phyloP scores from a whole-genome alignment of 73 alveolate species.

The Stentor roeselii region DNA sequence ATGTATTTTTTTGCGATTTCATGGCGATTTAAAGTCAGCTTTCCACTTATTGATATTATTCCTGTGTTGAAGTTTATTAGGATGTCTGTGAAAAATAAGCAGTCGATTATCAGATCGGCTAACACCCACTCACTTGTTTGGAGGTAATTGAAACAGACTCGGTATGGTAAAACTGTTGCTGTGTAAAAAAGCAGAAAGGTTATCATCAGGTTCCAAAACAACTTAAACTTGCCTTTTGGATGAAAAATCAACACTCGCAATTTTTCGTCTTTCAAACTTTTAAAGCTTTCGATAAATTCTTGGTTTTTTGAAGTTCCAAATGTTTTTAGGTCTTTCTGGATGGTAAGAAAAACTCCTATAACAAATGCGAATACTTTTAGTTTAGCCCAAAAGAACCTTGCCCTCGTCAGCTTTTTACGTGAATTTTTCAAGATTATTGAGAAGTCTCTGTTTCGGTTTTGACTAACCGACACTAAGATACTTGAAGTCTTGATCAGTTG shows the following conservation, averaged over 20 bases:
- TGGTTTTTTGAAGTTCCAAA: background rate
- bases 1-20: background rate
- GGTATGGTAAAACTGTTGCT: background rate
- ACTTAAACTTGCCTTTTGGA: background rate
- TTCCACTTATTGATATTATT: background rate
- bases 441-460: no score
- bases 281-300: background rate
- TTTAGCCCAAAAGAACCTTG: background rate
- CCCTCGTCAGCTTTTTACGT: background rate
- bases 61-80: background rate
- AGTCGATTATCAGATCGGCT: background rate
- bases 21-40: background rate
- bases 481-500: no score
- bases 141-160: background rate
- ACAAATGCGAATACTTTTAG: background rate
- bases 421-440: no score
- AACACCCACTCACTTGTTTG: background rate
- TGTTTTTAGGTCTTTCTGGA: background rate
- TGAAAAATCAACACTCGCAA: background rate
- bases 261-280: background rate
- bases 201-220: background rate
- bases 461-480: no score
- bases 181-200: background rate
- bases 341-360: background rate
- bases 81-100: background rate